These are phyloP conservation scores for Bretschneidera sinensis DNA, from an alignment of 345 rosid species.

Conservation along the genomic window DNA sequence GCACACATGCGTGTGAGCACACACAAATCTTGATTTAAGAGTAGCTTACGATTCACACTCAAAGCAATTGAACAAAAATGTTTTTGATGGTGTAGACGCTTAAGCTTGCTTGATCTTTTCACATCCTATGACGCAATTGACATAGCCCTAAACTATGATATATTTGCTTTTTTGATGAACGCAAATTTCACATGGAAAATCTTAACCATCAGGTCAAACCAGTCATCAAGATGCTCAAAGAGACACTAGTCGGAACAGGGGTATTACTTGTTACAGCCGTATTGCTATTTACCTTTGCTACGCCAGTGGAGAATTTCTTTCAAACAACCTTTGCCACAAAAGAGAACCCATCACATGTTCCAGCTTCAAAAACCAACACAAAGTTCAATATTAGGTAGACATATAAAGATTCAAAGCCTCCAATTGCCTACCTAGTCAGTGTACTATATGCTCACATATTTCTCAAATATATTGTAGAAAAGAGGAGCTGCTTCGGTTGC, in stretches of 20 bases:
- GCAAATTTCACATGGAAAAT: slow-evolving; percentile 12
- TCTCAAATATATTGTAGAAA: slow-evolving; percentile 35
- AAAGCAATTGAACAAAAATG: too few species aligned
- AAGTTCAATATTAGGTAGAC: slow-evolving; percentile 70
- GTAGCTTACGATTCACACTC: too few species aligned
- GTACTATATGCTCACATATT: too few species aligned
- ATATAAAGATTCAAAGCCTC: not conserved
- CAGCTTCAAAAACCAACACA: slow-evolving; percentile 41
- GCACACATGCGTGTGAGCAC: too few species aligned
- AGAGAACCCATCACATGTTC: slow-evolving; percentile 33
- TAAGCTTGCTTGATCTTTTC: too few species aligned
- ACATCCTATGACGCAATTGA: too few species aligned
- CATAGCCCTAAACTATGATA: too few species aligned
- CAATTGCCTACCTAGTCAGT: not conserved
- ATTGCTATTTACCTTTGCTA: slow-evolving; percentile 64
- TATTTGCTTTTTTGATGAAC: not conserved
- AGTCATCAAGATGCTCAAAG: slow-evolving; percentile 79
- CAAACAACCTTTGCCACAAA: slow-evolving; percentile 31
- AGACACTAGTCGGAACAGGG: slow-evolving; percentile 80
- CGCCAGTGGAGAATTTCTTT: slow-evolving; percentile 72
- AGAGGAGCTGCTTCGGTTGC: slow-evolving; percentile 70
- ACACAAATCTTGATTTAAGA: too few species aligned
- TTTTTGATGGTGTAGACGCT: too few species aligned
- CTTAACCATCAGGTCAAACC: slow-evolving; percentile 75
- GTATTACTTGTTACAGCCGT: slow-evolving; percentile 69